A percentile compares a stretch with the other conserved stretches of the same genome.
Conservation (phyloP, 768 basidiomycete species). For the Multifurca ochricompacta region DNA sequence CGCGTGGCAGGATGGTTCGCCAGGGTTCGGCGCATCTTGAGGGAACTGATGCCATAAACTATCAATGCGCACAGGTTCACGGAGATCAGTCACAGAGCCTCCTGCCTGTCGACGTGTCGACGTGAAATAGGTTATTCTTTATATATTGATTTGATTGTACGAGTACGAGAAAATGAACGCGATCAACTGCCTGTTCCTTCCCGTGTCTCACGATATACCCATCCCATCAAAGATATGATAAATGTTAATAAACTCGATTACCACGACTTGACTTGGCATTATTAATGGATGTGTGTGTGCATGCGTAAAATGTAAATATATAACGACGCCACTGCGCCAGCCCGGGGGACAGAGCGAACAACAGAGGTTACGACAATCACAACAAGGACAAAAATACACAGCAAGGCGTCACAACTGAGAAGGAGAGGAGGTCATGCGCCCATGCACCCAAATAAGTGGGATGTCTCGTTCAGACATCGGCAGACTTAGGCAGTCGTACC, state of each 20-base stretch:
- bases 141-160: not conserved
- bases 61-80: too few relatives aligned
- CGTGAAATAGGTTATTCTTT: not conserved
- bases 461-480: not conserved
- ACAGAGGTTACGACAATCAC: not conserved
- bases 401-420: not conserved
- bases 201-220: too few relatives aligned
- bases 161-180: not conserved
- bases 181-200: too few relatives aligned
- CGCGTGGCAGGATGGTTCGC: conserved; percentile 1
- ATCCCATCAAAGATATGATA: too few relatives aligned
- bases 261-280: not conserved
- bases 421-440: not conserved
- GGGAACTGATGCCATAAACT: conserved; percentile 1
- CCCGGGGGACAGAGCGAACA: not conserved
- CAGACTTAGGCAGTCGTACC: conserved; percentile 31
- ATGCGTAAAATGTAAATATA: too few relatives aligned
- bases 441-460: too few relatives aligned
- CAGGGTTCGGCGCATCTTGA: not conserved
- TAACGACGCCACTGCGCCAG: conserved; percentile 2
- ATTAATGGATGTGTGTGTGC: too few relatives aligned
- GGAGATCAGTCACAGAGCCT: too few relatives aligned
- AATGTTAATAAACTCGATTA: not conserved
- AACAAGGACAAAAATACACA: not conserved
- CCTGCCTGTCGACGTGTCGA: not conserved